These are phyloP conservation scores for Sarocladium brachiariae DNA, from an alignment of 2,329 filamentous ascomycete species.

Conservation along the genomic window DNA sequence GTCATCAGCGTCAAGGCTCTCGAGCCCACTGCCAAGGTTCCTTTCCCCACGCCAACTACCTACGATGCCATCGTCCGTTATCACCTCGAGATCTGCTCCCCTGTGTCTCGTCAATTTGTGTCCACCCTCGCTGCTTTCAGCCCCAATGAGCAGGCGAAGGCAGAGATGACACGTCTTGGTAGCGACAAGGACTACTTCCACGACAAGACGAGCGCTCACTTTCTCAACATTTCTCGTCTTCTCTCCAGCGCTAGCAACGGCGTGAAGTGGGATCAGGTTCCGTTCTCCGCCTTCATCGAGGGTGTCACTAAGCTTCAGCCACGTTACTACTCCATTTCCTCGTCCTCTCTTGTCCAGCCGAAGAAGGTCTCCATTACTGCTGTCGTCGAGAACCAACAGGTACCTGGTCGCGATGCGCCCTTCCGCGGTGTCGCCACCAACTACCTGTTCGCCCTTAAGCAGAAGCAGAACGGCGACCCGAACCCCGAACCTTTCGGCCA, in stretches of 20 bases:
- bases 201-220: conserved; percentile 70
- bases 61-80: conserved; percentile 91
- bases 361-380: conserved; percentile 94
- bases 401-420: conserved; percentile 69
- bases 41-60: conserved; percentile 93
- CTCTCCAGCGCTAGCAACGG: conserved; percentile 66
- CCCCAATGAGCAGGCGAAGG: conserved; percentile 75
- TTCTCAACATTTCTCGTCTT: conserved; percentile 84
- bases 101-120: conserved; percentile 93
- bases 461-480: conserved; percentile 89
- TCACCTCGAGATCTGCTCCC: conserved; percentile 93
- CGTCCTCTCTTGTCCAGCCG: conserved; percentile 88
- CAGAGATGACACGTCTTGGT: conserved; percentile 82
- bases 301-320: conserved; percentile 91
- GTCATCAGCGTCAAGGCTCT: conserved; percentile 87
- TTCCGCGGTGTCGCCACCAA: conserved; percentile 97
- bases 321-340: conserved; percentile 98
- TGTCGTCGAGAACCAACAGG: conserved; percentile 76
- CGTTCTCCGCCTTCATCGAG: conserved; percentile 93
- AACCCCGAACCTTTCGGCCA: conserved; percentile 76
- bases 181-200: conserved; percentile 95
- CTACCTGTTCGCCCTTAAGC: conserved; percentile 88
- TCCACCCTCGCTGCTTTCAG: conserved; percentile 83
- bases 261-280: conserved; percentile 73
- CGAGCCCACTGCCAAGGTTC: conserved; percentile 93